Conservation (phyloP, 345 rosid species). For the Noccaea bulbosa region DNA sequence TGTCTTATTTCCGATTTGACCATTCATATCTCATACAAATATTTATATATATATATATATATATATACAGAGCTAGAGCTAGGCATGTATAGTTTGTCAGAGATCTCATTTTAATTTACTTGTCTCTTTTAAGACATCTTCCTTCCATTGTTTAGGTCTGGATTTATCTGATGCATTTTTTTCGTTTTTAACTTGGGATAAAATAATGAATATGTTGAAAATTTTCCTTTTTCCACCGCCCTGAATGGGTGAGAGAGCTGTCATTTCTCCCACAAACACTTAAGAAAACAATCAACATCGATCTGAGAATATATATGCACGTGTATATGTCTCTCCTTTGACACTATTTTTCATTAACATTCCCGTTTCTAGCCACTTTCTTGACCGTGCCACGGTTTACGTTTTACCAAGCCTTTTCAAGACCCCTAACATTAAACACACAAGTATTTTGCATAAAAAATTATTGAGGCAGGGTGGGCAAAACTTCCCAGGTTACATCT, state of each 20-base stretch:
- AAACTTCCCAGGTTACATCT: too few relatives aligned
- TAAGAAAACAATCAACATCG: conserved; percentile 38
- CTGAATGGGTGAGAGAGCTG: conserved; percentile 32
- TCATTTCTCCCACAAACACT: conserved; percentile 44
- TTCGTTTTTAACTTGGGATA: too few relatives aligned
- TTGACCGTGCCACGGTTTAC: conserved; percentile 9
- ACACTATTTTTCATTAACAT: conserved; percentile 28
- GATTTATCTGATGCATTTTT: conserved; percentile 4
- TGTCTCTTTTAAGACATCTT: neutral
- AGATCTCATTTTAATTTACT: conserved; percentile 15
- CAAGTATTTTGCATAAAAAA: too few relatives aligned
- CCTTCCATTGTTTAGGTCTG: neutral
- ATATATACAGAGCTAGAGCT: neutral
- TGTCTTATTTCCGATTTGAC: conserved; percentile 41
- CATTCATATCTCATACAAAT: conserved; percentile 33
- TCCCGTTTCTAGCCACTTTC: conserved; percentile 39
- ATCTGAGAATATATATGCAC: neutral
- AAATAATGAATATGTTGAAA: too few relatives aligned
- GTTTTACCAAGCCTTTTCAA: conserved; percentile 8
- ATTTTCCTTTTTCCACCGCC: conserved; percentile 20
- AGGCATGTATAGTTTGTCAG: conserved; percentile 37
- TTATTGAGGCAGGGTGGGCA: too few relatives aligned
- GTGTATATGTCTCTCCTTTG: conserved; percentile 21
- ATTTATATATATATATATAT: conserved; percentile 1
- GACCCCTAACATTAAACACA: conserved; percentile 1